phyloP scores from a whole-genome alignment of 2,329 filamentous ascomycete species.

The Monosporascus sp. region DNA sequence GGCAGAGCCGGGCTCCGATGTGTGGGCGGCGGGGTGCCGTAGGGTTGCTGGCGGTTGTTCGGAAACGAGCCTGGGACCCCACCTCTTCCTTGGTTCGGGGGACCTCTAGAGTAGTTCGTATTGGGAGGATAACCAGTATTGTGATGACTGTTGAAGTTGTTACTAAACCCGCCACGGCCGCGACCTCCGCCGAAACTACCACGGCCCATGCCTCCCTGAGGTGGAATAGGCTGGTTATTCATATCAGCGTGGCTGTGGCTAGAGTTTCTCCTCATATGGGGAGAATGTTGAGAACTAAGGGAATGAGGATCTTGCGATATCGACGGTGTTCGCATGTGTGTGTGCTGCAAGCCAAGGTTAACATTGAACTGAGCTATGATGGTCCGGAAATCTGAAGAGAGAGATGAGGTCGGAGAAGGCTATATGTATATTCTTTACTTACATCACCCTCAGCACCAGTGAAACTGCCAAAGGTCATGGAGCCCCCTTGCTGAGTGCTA shows the following conservation, averaged over 20 bases:
- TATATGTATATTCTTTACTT: slow-evolving; percentile 34
- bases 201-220: slow-evolving; percentile 44
- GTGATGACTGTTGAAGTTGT: slow-evolving; percentile 42
- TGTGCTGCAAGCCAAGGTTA: slow-evolving; percentile 38
- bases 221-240: slow-evolving; percentile 53
- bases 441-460: slow-evolving; percentile 75
- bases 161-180: slow-evolving; percentile 44
- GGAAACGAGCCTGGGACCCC: slow-evolving; percentile 40
- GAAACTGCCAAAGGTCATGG: slow-evolving; percentile 79
- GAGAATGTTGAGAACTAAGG: slow-evolving; percentile 57
- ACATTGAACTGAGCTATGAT: slow-evolving; percentile 12
- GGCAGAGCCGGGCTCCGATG: slow-evolving; percentile 38
- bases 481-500: slow-evolving; percentile 58
- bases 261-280: slow-evolving; percentile 80
- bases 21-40: slow-evolving; percentile 39
- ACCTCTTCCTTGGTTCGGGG: slow-evolving; percentile 44
- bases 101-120: slow-evolving; percentile 29
- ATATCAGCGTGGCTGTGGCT: slow-evolving; percentile 61
- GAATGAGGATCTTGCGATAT: slow-evolving; percentile 56
- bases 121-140: slow-evolving; percentile 37
- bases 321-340: slow-evolving; percentile 61
- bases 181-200: slow-evolving; percentile 49
- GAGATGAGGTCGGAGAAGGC: slow-evolving; percentile 5
- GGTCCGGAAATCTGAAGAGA: slow-evolving; percentile 16
- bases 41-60: slow-evolving; percentile 34